Conservation (phyloP, 2,329 filamentous ascomycete genomes). For the Blastomyces emzantsi region DNA sequence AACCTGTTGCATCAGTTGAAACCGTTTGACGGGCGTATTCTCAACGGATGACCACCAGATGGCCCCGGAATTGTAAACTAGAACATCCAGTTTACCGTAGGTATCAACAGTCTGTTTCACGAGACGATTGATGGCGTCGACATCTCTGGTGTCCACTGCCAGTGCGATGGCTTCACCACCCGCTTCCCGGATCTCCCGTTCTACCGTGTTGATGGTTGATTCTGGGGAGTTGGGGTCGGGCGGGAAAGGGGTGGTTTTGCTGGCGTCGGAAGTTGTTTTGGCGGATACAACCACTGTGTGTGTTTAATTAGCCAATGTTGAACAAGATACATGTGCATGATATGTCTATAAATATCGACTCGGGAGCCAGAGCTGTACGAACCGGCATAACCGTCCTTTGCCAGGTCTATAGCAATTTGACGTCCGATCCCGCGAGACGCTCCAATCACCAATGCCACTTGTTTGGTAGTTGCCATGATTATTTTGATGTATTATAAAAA, state of each 20-base stretch:
- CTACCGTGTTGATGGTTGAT: slow-evolving; percentile 74
- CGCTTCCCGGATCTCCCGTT: slow-evolving; percentile 58
- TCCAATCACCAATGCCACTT: slow-evolving; percentile 62
- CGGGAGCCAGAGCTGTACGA: slow-evolving; percentile 16
- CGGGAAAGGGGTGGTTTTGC: slow-evolving; percentile 51
- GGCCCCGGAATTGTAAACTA: slow-evolving; percentile 76
- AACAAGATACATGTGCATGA: background rate
- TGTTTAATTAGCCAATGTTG: background rate
- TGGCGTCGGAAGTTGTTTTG: slow-evolving; percentile 61
- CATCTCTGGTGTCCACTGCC: slow-evolving; percentile 59
- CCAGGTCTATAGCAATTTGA: slow-evolving; percentile 69
- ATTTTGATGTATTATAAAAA: background rate
- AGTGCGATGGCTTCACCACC: slow-evolving; percentile 58
- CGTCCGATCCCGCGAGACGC: slow-evolving; percentile 73
- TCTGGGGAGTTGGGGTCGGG: slow-evolving; percentile 65
- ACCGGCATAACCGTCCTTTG: slow-evolving; percentile 62
- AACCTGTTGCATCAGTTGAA: slow-evolving; percentile 66
- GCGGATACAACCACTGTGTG: slow-evolving; percentile 62
- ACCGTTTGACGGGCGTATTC: slow-evolving; percentile 65
- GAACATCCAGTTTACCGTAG: slow-evolving; percentile 59
- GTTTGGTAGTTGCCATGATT: slow-evolving; percentile 15
- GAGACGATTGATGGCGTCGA: slow-evolving; percentile 52
- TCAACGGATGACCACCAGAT: slow-evolving; percentile 75
- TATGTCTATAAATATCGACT: background rate
- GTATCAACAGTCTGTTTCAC: slow-evolving; percentile 50